Evolutionary conservation across 768 basidiomycete species (phyloP).

Genomic region (Asterophora parasitica): DNA sequence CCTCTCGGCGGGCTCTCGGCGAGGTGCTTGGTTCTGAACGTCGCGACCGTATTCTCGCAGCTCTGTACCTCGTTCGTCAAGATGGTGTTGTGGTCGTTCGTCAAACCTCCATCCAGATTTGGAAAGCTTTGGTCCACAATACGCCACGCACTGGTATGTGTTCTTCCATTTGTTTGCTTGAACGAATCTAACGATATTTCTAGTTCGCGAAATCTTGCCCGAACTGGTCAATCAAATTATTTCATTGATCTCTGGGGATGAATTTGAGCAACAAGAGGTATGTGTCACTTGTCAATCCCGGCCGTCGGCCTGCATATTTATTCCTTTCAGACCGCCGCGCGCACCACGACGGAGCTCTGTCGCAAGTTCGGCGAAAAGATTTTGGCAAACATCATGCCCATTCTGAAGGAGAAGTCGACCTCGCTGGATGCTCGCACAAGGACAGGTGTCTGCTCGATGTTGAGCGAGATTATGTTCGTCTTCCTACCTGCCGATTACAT

Average conservation of each 20-base stretch:
- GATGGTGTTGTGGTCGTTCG: conserved; percentile 88
- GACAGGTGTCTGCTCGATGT: conserved; percentile 83
- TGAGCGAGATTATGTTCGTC: conserved; percentile 83
- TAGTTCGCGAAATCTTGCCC: conserved; percentile 87
- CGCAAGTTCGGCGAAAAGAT: conserved; percentile 95
- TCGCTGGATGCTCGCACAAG: conserved; percentile 62
- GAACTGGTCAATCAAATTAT: conserved; percentile 79
- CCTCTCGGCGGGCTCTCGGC: conserved; percentile 78
- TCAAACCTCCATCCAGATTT: conserved; percentile 89
- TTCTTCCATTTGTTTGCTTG: not conserved
- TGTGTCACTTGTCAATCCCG: conserved; percentile 1
- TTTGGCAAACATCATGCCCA: conserved; percentile 75
- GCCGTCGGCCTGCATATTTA: not conserved
- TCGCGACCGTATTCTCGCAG: conserved; percentile 86
- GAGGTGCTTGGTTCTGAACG: conserved; percentile 87
- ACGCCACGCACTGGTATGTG: conserved; percentile 80
- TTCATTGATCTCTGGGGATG: conserved; percentile 69
- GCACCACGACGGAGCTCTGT: conserved; percentile 85
- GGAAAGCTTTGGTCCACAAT: conserved; percentile 97
- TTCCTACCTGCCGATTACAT: not conserved
- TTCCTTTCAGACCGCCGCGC: conserved; percentile 69
- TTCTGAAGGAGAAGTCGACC: conserved; percentile 61
- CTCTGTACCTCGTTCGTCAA: conserved; percentile 89
- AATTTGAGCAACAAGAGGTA: conserved; percentile 89
- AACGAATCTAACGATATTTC: conserved; percentile 2